Evolutionary conservation across 2,329 filamentous ascomycete species (phyloP).

Genomic region (Epichloe elymi): DNA sequence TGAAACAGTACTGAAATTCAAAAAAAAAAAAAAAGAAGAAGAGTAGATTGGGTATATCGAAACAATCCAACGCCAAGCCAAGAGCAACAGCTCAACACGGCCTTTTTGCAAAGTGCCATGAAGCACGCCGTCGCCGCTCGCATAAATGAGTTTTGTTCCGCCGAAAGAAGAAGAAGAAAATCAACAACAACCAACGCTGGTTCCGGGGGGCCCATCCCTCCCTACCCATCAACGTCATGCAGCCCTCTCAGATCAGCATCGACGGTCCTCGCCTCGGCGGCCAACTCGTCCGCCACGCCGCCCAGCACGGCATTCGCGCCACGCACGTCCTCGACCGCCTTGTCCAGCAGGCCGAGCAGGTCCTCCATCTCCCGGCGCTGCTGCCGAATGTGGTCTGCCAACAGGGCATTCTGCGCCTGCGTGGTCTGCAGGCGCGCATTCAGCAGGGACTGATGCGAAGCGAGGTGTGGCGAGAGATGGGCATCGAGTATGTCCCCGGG

Average conservation of each 20-base stretch:
- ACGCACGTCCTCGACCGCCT: conserved; percentile 39
- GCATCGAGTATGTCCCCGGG: conserved; percentile 38
- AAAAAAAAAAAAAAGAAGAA: not conserved
- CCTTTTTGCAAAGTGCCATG: not conserved
- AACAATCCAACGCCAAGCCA: not conserved
- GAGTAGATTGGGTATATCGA: not conserved
- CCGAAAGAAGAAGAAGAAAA: too few species aligned
- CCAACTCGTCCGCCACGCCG: conserved; percentile 33
- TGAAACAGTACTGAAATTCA: not conserved
- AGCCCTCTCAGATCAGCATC: conserved; percentile 2
- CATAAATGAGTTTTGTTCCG: too few species aligned
- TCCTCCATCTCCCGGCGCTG: conserved; percentile 43
- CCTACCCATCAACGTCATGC: not conserved
- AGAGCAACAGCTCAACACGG: not conserved
- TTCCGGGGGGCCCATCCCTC: too few species aligned
- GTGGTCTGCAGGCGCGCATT: conserved; percentile 43
- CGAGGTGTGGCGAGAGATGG: conserved; percentile 40
- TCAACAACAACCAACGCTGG: too few species aligned
- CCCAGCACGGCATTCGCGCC: conserved; percentile 36
- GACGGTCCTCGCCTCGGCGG: conserved; percentile 31
- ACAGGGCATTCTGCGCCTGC: conserved; percentile 41
- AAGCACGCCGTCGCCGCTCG: too few species aligned
- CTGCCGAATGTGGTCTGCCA: conserved; percentile 35
- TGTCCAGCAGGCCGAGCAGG: conserved; percentile 37
- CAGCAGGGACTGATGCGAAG: conserved; percentile 40